Base-by-base conservation (phyloP, 352 stramenopile genomes). In the Pythium rhizo-oryzae region DNA sequence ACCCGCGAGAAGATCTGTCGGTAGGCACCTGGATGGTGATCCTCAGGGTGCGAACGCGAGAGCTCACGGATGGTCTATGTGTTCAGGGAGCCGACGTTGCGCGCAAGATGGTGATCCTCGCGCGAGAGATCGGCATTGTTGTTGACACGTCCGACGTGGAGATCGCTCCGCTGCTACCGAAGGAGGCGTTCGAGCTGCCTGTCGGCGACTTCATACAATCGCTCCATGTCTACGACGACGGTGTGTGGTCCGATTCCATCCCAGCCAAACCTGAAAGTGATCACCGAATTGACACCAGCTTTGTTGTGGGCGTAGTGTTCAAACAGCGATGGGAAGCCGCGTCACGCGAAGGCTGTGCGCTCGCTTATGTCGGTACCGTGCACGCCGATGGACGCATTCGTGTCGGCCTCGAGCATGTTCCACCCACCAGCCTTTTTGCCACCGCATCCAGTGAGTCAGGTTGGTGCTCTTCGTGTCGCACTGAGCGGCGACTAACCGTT, bases 61-160 rank as follows among this genome's bases (percentile, higher is more conserved):
- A n/a, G n/a, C n/a, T n/a, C n/a, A 13, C 11, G 21, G 25, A 19
- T 33, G 25, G 3, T 25, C 6, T 1, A 59, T 39, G 19, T 51
- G 11, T 54, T 11, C 69, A 87, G 73, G 83, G 85, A 11, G 78
- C 80, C 21, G 85, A 93, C 55, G 81, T 93, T 8, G 83, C 77
- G 6, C 69, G 83, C 12, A 93, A 93, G 70, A 82, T 85, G 46
- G 67, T 89, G 35, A 92, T 92, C 59, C 58, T 91, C 4, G 85
- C 81, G 13, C 75, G 85, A 15, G 78, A 89, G 63, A 60, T 84
- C n/a, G 79, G 80, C 11, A 39, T 85, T 16, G 63, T 59, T 1
- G 67, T 68, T 1, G 74, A 89, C 7, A 67, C 74, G 30, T 50
- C 55, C 0, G 53, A 81, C 62, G 74, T 93, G 25, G 51, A 65